Evolutionary conservation across 805 yeast genomes (phyloP), one percentile per base, ranked within the genome.

Genomic region (Naumovozyma dairenensis): DNA sequence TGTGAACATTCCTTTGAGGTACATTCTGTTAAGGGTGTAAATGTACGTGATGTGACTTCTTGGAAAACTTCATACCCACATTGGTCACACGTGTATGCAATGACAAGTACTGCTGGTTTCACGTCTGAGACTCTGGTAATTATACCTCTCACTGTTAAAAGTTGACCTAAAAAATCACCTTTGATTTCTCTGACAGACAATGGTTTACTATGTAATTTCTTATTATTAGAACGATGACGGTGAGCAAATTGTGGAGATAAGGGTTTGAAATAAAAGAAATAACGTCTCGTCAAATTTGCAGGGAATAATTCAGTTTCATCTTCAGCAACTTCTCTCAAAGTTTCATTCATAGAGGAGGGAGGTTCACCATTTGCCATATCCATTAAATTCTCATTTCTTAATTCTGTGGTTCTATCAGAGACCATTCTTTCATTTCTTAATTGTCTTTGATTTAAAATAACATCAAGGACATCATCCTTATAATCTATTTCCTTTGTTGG

Each of bases 11-110:
- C 77, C 18, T 70, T 70, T 1, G 96, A 82, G 1, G 86, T 75
- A 64, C 99, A 92, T 51, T 86, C 94, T 3, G 66, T 56, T 34
- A 86, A 63, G n/a, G 99, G 99, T 19, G 81, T 77, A 61, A 83
- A 93, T 28, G 82, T 77, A 53, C 77, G 76, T 14, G 87, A 64
- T 44, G 74, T 78, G 44, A 92, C 94, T 57, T 93, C 97, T 64
- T 92, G 97, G 69, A 93, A 92, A 34, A 85, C 77, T 62, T 92
- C 99, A 60, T 73, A 80, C 31, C 98, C 99, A 67, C 99, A 92
- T 49, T 81, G 81, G 56, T 92, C 98, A 63, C 99, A 92, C 5
- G 97, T 84, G 56, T 89, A 93, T 1, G 98, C 97, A 48, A 80
- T 85, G 34, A 92, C 96, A 39, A 73, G 66, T 6, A 92, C 83